Evolutionary conservation across 768 basidiomycete genomes (phyloP).

Genomic region (Pilatotrama ljubarskyi): DNA sequence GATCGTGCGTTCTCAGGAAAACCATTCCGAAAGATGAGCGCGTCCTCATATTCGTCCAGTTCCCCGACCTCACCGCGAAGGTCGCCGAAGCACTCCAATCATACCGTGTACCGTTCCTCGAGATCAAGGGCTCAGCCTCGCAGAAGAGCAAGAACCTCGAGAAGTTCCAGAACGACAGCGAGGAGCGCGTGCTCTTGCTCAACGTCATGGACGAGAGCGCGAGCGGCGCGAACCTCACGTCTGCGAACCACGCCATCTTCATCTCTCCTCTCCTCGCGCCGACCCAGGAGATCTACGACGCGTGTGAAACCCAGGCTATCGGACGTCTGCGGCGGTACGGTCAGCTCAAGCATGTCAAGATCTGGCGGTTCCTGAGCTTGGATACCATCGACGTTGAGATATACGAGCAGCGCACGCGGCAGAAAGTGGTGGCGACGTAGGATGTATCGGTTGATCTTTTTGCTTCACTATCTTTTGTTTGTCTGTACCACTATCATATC

Average conservation of each 20-base stretch:
- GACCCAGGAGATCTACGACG: constrained; percentile 81
- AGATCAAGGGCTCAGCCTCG: constrained; percentile 77
- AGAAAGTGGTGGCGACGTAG: constrained; percentile 17
- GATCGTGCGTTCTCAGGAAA: constrained; percentile 44
- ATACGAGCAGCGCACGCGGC: constrained; percentile 50
- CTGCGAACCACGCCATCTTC: constrained; percentile 94
- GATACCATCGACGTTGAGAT: constrained; percentile 91
- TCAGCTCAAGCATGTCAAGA: constrained; percentile 75
- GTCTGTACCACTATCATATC: background rate
- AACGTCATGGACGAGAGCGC: constrained; percentile 95
- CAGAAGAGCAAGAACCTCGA: constrained; percentile 81
- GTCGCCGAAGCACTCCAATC: constrained; percentile 78
- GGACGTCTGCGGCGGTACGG: constrained; percentile 84
- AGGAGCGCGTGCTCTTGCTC: constrained; percentile 79
- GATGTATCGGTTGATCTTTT: background rate
- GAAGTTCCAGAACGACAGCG: constrained; percentile 79
- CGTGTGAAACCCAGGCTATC: constrained; percentile 81
- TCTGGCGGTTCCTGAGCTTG: constrained; percentile 81
- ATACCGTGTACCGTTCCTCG: constrained; percentile 72
- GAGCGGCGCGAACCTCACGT: constrained; percentile 90
- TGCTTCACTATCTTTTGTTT: background rate
- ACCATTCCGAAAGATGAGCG: constrained; percentile 74
- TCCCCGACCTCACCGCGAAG: constrained; percentile 90
- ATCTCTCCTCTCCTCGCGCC: constrained; percentile 85
- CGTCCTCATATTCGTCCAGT: constrained; percentile 93